Percentiles rank a stretch among this genome's conserved stretches.
These are phyloP conservation scores for Talinum fruticosum DNA, from an alignment of 148 eudicot genomes.

Conservation along the genomic window DNA sequence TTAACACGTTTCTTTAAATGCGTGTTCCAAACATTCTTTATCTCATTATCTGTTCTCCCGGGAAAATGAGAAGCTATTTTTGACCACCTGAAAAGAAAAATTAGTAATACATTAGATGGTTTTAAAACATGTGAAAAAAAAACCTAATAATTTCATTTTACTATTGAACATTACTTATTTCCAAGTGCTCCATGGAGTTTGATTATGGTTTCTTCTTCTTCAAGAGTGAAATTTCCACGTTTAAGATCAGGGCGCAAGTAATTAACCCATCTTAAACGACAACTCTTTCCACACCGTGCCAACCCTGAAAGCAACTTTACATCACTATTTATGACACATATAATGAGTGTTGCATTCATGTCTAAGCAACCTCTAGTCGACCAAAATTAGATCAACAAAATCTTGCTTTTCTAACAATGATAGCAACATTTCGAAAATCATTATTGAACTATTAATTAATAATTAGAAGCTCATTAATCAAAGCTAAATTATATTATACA, in stretches of 20 bases:
- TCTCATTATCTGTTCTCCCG: constrained; percentile 53
- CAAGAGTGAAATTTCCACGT: constrained; percentile 39
- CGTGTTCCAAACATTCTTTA: constrained; percentile 53
- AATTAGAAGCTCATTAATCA: not conserved
- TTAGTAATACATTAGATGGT: not conserved
- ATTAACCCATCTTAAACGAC: constrained; percentile 56
- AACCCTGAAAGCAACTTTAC: constrained; percentile 30
- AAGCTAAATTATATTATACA: too few species aligned
- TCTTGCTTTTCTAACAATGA: not conserved
- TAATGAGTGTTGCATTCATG: not conserved
- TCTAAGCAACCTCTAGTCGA: constrained; percentile 8
- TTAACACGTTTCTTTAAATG: constrained; percentile 46
- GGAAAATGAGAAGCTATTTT: constrained; percentile 47
- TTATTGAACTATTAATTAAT: too few species aligned
- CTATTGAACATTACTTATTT: constrained; percentile 36
- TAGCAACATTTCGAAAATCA: not conserved
- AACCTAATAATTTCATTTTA: too few species aligned
- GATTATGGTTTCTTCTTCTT: constrained; percentile 47
- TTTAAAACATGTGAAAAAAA: not conserved
- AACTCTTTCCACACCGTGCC: constrained; percentile 54
- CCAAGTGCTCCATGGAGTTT: constrained; percentile 41
- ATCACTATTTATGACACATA: not conserved
- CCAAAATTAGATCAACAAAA: not conserved
- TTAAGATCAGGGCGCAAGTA: constrained; percentile 50
- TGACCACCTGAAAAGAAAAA: constrained; percentile 35